phyloP scores from a whole-genome alignment of 2,329 filamentous ascomycete species.

The Trichoderma koningiopsis region DNA sequence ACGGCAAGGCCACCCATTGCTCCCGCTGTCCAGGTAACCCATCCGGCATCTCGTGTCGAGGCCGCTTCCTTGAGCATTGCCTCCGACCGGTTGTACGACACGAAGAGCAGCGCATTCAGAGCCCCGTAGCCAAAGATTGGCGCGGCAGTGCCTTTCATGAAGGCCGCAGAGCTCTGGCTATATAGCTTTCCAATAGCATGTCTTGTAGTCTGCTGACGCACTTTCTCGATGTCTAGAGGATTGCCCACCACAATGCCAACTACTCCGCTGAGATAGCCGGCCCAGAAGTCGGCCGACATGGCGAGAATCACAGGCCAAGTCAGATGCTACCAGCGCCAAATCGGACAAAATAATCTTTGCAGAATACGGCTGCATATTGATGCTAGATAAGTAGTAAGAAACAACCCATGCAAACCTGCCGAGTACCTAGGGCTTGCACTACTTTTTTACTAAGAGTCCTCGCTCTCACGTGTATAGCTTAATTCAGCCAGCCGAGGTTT shows the following conservation, averaged over 20 bases:
- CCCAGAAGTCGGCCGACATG: slow-evolving; percentile 92
- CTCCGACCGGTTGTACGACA: slow-evolving; percentile 86
- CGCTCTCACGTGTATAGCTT: background rate
- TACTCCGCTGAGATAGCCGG: slow-evolving; percentile 85
- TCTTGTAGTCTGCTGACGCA: slow-evolving; percentile 67
- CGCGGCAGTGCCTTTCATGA: slow-evolving; percentile 71
- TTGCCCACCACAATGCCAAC: slow-evolving; percentile 87
- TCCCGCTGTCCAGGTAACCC: slow-evolving; percentile 76
- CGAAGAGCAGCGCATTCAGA: slow-evolving; percentile 86
- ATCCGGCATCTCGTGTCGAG: slow-evolving; percentile 50
- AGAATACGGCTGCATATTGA: background rate
- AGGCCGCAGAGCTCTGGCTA: slow-evolving; percentile 39
- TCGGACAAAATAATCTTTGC: background rate
- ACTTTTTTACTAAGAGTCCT: slow-evolving; percentile 1
- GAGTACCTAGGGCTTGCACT: background rate
- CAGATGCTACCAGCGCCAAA: background rate
- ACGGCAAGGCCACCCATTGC: slow-evolving; percentile 80
- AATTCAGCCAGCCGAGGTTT: background rate
- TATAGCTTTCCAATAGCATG: slow-evolving; percentile 30
- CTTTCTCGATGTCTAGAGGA: slow-evolving; percentile 68
- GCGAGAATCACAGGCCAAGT: background rate
- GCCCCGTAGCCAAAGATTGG: slow-evolving; percentile 89
- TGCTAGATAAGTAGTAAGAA: background rate
- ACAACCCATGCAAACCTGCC: slow-evolving; percentile 12
- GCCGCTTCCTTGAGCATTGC: slow-evolving; percentile 54